Evolutionary conservation across 179 eudicot genomes (phyloP).

Genomic region (Heliamphora pulchella): DNA sequence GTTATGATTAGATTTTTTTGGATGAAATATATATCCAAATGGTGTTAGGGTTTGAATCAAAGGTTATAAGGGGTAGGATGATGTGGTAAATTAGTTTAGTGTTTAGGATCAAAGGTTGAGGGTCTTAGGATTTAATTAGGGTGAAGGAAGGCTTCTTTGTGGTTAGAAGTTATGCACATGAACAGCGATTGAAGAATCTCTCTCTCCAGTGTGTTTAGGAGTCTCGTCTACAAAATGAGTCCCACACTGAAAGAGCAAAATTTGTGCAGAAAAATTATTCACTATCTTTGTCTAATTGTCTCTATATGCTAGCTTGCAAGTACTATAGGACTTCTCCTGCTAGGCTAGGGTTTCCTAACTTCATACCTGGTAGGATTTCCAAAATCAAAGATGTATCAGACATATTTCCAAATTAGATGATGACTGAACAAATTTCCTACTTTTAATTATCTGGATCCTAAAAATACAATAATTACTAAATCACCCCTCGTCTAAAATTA

Average conservation of each 20-base stretch:
- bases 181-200: too few species aligned
- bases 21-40: background rate
- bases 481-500: background rate
- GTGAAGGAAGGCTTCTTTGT: background rate
- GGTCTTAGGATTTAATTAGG: background rate
- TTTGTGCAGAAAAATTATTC: too few species aligned
- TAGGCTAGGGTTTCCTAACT: too few species aligned
- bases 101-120: background rate
- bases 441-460: background rate
- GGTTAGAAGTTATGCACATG: background rate
- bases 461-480: background rate
- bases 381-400: background rate
- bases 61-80: background rate
- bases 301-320: too few species aligned
- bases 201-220: too few species aligned
- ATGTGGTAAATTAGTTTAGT: background rate
- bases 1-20: too few species aligned
- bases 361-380: too few species aligned
- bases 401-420: background rate
- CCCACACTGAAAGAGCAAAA: too few species aligned
- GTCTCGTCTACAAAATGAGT: too few species aligned
- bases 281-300: too few species aligned
- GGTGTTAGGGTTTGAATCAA: background rate
- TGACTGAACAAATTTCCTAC: background rate
- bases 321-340: background rate